These are phyloP conservation scores for Tolypocladium guangdongense DNA, from an alignment of 2,329 filamentous ascomycete genomes.

Conservation along the genomic window DNA sequence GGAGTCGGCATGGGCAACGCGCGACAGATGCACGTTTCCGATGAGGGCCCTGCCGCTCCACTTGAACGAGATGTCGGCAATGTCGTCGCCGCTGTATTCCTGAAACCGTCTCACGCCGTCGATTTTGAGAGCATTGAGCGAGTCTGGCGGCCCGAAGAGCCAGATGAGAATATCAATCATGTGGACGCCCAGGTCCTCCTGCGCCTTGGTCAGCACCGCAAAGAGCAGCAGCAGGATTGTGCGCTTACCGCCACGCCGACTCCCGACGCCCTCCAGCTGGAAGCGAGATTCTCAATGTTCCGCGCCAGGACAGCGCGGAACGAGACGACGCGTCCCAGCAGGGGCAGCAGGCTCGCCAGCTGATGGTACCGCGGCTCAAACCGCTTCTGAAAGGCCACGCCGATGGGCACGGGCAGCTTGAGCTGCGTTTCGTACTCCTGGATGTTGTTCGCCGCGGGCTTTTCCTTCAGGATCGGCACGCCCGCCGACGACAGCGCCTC, in stretches of 20 bases:
- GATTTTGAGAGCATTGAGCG: not conserved
- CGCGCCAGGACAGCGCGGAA: not conserved
- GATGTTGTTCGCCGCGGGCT: not conserved
- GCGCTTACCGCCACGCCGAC: not conserved
- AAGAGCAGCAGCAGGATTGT: too few species aligned
- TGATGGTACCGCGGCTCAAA: not conserved
- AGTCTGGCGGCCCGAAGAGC: not conserved
- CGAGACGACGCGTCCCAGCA: not conserved
- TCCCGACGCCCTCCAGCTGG: not conserved
- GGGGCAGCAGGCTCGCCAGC: not conserved
- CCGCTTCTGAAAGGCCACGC: not conserved
- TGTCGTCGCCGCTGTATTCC: not conserved
- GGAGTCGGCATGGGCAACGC: not conserved
- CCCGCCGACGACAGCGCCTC: not conserved
- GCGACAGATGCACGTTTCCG: not conserved
- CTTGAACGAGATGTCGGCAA: not conserved
- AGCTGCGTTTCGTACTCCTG: not conserved
- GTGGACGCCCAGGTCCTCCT: not conserved
- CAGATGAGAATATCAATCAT: not conserved
- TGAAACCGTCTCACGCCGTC: not conserved
- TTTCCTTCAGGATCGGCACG: not conserved
- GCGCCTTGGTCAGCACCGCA: too few species aligned
- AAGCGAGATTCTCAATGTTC: not conserved
- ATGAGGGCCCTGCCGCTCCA: not conserved
- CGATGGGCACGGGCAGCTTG: not conserved